phyloP scores from a whole-genome alignment of 2,329 filamentous ascomycete genomes.

The Moelleriella libera region DNA sequence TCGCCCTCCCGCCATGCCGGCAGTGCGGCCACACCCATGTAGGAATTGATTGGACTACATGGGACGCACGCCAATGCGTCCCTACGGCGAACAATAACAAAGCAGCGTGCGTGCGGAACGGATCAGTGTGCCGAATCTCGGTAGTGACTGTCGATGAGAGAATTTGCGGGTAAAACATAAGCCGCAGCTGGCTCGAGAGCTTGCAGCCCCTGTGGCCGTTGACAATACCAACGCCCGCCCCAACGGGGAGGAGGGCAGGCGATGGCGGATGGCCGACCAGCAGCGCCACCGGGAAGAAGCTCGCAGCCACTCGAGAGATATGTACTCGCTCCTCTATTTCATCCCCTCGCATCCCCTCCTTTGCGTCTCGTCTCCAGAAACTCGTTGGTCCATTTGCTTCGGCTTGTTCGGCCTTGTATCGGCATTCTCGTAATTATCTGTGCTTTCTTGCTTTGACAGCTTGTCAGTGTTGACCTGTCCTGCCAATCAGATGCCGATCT shows the following conservation, averaged over 20 bases:
- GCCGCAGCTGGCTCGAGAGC: not conserved
- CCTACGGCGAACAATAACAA: not conserved
- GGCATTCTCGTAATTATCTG: not conserved
- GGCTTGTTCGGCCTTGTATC: conserved; percentile 4
- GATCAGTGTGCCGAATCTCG: not conserved
- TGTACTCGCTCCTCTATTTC: not conserved
- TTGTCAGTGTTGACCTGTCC: too few species aligned
- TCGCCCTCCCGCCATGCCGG: too few species aligned
- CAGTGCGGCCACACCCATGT: too few species aligned
- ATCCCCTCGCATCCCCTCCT: not conserved
- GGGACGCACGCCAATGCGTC: too few species aligned
- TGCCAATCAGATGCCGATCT: not conserved
- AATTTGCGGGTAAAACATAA: not conserved
- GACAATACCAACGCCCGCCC: not conserved
- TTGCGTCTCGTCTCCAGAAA: not conserved
- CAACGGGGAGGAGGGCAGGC: too few species aligned
- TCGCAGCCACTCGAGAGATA: too few species aligned
- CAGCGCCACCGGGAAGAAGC: too few species aligned
- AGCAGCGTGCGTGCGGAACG: not conserved
- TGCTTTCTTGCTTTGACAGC: too few species aligned
- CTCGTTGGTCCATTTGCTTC: not conserved
- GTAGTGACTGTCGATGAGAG: not conserved
- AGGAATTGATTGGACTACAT: too few species aligned
- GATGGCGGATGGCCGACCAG: too few species aligned
- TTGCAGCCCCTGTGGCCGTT: not conserved